These are phyloP conservation scores for Endoconidiophora laricicola DNA, from an alignment of 2,329 filamentous ascomycete genomes.

Conservation along the genomic window DNA sequence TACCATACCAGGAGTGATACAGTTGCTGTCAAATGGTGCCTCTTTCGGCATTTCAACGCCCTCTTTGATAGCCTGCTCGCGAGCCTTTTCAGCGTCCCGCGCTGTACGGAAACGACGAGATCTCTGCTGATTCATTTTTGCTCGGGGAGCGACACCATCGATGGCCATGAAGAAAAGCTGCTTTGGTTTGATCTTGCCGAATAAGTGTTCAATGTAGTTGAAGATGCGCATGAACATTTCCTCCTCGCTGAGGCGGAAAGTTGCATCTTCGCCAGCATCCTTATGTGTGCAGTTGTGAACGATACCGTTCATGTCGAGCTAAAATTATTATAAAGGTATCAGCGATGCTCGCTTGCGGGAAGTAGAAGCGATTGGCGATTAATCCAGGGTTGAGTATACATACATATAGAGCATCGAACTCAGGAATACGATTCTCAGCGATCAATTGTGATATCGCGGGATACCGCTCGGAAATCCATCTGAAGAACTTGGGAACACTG, in stretches of 20 bases:
- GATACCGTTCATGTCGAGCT: constrained; percentile 97
- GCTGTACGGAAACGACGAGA: constrained; percentile 89
- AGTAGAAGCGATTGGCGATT: background rate
- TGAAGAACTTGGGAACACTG: constrained; percentile 76
- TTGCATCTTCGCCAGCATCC: constrained; percentile 70
- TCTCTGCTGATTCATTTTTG: constrained; percentile 99
- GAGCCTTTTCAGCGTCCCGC: constrained; percentile 72
- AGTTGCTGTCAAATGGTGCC: constrained; percentile 95
- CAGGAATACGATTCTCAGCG: constrained; percentile 94
- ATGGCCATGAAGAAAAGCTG: constrained; percentile 99
- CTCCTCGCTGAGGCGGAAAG: constrained; percentile 86
- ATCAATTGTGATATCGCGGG: constrained; percentile 96
- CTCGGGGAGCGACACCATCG: constrained; percentile 88
- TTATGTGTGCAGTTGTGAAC: constrained; percentile 99
- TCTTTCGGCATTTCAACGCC: constrained; percentile 90
- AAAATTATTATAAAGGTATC: constrained; percentile 10
- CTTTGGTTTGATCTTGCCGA: constrained; percentile 96
- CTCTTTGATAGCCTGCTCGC: constrained; percentile 79
- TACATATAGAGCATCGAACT: constrained; percentile 93
- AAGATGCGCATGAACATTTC: constrained; percentile 99
- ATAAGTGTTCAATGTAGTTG: constrained; percentile 98
- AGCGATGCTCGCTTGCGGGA: background rate
- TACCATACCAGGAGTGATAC: constrained; percentile 67
- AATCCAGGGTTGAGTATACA: constrained; percentile 25
- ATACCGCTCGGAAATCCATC: constrained; percentile 99